A percentile compares a stretch with the other conserved stretches of the same genome.
These are phyloP conservation scores for Pseudogymnoascus sp. DNA, from an alignment of 2,329 filamentous ascomycete genomes.

Conservation along the genomic window DNA sequence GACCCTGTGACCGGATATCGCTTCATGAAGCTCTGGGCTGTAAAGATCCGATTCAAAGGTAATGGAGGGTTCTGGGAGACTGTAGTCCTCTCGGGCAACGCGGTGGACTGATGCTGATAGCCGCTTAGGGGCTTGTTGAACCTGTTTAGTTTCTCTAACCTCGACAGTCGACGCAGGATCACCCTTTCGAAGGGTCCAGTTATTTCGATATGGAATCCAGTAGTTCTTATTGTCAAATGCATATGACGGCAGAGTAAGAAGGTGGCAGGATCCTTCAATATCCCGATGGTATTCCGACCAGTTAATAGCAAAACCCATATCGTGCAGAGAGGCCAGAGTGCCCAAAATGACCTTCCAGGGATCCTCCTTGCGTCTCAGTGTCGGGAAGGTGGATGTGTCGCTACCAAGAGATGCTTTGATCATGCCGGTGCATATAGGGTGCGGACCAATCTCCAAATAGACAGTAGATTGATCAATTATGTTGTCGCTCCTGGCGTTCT, in stretches of 20 bases:
- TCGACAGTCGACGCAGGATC: no score
- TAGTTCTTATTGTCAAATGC: constrained; percentile 56
- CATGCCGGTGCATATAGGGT: constrained; percentile 60
- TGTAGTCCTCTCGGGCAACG: not conserved
- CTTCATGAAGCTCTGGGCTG: no score
- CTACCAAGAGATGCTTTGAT: constrained; percentile 54
- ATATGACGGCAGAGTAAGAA: constrained; percentile 52
- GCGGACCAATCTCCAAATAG: constrained; percentile 65
- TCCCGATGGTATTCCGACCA: constrained; percentile 52
- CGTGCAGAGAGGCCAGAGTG: constrained; percentile 41
- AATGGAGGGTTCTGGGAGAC: no score
- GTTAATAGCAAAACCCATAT: constrained; percentile 42
- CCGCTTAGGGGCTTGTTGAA: no score
- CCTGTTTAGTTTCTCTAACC: no score
- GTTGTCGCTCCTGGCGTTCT: constrained; percentile 47
- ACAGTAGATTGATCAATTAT: constrained; percentile 57
- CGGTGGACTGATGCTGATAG: constrained; percentile 32
- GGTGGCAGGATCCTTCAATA: constrained; percentile 44
- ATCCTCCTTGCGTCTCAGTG: constrained; percentile 43
- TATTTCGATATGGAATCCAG: constrained; percentile 38
- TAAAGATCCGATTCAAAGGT: no score
- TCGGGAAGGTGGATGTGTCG: constrained; percentile 30
- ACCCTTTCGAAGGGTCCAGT: constrained; percentile 56
- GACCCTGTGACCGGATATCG: no score
- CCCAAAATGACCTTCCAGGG: constrained; percentile 47